phyloP scores from a whole-genome alignment of 768 basidiomycete species.

The Agrocybe pediades region DNA sequence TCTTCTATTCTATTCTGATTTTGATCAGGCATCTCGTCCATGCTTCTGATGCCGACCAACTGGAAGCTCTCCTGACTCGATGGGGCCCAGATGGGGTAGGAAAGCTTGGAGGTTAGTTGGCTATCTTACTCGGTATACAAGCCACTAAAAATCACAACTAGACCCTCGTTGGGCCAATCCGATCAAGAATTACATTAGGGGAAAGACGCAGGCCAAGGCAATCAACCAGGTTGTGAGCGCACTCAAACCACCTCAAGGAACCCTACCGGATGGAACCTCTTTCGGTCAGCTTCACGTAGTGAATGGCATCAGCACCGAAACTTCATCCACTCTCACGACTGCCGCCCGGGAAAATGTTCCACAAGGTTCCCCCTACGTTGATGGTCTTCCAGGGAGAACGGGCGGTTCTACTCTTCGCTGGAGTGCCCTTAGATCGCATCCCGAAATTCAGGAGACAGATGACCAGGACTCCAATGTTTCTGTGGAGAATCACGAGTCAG shows the following conservation, averaged over 20 bases:
- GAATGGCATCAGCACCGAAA: constrained; percentile 72
- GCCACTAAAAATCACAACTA: constrained; percentile 36
- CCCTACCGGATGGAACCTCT: constrained; percentile 41
- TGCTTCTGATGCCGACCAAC: constrained; percentile 88
- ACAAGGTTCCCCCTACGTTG: constrained; percentile 42
- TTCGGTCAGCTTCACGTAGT: constrained; percentile 71
- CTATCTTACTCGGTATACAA: constrained; percentile 15
- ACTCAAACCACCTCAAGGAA: constrained; percentile 56
- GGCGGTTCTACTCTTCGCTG: constrained; percentile 64
- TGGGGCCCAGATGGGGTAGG: constrained; percentile 91
- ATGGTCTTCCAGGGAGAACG: constrained; percentile 54
- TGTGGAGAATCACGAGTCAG: constrained; percentile 31
- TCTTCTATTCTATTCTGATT: no score
- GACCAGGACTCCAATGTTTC: constrained; percentile 36
- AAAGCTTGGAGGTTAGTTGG: constrained; percentile 76
- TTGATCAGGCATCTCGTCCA: constrained; percentile 79
- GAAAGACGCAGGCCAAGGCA: constrained; percentile 67
- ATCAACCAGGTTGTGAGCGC: constrained; percentile 79
- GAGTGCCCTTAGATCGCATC: constrained; percentile 63
- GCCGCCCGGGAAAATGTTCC: constrained; percentile 71
- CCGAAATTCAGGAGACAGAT: constrained; percentile 65
- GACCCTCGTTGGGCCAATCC: constrained; percentile 89
- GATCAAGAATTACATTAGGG: constrained; percentile 77
- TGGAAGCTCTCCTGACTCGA: constrained; percentile 81
- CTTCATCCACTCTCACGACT: constrained; percentile 74